These are phyloP conservation scores for Eimeria falciformis DNA, from an alignment of 169 alveolate genomes.

Conservation along the genomic window DNA sequence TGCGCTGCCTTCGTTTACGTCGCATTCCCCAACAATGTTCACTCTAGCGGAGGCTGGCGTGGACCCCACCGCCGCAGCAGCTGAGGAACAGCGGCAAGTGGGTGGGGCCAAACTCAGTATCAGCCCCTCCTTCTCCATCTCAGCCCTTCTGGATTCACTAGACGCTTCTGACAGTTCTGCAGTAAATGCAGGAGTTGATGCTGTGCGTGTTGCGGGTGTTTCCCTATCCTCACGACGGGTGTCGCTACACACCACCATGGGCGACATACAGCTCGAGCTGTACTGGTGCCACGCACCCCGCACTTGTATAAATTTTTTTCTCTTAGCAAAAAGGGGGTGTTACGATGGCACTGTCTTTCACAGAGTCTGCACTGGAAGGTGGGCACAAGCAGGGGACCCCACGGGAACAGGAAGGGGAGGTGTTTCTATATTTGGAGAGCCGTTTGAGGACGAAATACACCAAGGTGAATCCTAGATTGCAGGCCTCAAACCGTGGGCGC, in stretches of 20 bases:
- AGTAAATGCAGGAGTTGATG: neutral
- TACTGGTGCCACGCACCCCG: conserved; percentile 92
- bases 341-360: conserved; percentile 91
- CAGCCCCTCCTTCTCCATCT: neutral
- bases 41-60: neutral
- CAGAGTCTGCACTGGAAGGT: conserved; percentile 88
- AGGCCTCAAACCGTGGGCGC: too few species aligned
- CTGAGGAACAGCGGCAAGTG: neutral
- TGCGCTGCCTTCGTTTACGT: too few species aligned
- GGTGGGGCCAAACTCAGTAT: neutral
- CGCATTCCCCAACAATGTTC: neutral
- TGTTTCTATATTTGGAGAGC: conserved; percentile 90
- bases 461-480: conserved; percentile 62
- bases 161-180: neutral
- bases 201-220: neutral
- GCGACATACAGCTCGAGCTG: conserved; percentile 95
- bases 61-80: neutral
- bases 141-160: neutral
- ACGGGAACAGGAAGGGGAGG: conserved; percentile 95
- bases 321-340: conserved; percentile 89
- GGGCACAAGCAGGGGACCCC: conserved; percentile 95
- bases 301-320: conserved; percentile 92
- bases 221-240: conserved; percentile 81
- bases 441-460: conserved; percentile 94
- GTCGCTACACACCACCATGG: conserved; percentile 95